These are phyloP conservation scores for Funneliformis caledonium DNA, from an alignment of 371 early-diverging fungal genomes.

Conservation along the genomic window DNA sequence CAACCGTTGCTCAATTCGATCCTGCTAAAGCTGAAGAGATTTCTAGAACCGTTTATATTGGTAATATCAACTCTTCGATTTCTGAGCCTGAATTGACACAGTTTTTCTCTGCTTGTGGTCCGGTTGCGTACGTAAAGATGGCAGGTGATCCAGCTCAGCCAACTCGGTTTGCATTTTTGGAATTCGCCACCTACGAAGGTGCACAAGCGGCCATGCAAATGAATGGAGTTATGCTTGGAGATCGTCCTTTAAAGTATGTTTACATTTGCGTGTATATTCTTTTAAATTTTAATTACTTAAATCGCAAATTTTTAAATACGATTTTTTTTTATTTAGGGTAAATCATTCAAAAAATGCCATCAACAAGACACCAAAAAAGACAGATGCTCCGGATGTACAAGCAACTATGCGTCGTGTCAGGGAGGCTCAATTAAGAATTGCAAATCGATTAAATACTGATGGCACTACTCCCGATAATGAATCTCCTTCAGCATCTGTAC, in stretches of 20 bases:
- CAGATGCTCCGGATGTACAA: conserved; percentile 43
- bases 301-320: background rate
- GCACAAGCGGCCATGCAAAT: conserved; percentile 62
- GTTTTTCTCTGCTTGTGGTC: conserved; percentile 61
- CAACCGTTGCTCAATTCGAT: conserved; percentile 48
- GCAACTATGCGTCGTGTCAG: conserved; percentile 52
- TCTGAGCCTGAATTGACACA: conserved; percentile 58
- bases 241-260: conserved; percentile 58
- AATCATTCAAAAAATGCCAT: conserved; percentile 73
- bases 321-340: conserved; percentile 47
- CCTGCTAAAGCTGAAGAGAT: conserved; percentile 67
- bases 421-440: conserved; percentile 48
- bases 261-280: background rate
- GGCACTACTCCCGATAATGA: conserved; percentile 39
- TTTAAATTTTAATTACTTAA: background rate
- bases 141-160: conserved; percentile 66
- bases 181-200: conserved; percentile 63
- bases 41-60: conserved; percentile 68
- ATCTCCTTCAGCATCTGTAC: conserved; percentile 18
- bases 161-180: conserved; percentile 69
- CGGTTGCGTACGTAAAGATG: conserved; percentile 65
- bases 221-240: conserved; percentile 61
- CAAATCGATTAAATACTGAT: conserved; percentile 40
- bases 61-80: conserved; percentile 56
- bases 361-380: conserved; percentile 55